These are phyloP conservation scores for Hamamelis virginiana DNA, from an alignment of 164 flowering plant genomes.

Conservation along the genomic window DNA sequence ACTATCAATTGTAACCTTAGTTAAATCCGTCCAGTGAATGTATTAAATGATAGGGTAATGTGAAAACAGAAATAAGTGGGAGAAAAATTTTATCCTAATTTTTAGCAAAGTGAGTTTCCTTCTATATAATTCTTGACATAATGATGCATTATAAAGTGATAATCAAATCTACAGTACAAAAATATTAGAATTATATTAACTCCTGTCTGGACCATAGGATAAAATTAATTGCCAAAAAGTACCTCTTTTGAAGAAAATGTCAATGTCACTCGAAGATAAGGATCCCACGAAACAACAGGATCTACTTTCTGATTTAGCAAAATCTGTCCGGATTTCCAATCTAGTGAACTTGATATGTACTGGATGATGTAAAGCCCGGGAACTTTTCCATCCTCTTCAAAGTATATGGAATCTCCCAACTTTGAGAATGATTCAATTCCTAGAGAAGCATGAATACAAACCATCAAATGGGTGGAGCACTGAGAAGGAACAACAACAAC, in stretches of 20 bases:
- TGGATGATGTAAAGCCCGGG: conserved; percentile 74
- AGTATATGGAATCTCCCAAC: conserved; percentile 94
- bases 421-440: conserved; percentile 96
- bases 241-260: conserved; percentile 52
- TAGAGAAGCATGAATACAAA: conserved; percentile 13
- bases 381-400: conserved; percentile 54
- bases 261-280: conserved; percentile 49
- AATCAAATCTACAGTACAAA: no score
- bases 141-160: no score
- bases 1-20: no score
- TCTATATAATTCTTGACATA: no score
- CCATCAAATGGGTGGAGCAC: background rate
- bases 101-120: no score
- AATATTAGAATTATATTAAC: background rate
- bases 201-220: background rate
- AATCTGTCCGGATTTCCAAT: conserved; percentile 64
- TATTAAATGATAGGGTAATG: no score
- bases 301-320: conserved; percentile 56
- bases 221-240: background rate
- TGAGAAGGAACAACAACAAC: background rate
- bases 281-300: conserved; percentile 66
- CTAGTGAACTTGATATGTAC: conserved; percentile 72
- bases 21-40: no score
- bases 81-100: no score
- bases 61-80: no score